phyloP scores from a whole-genome alignment of 495 filamentous ascomycete genomes.

The Cercophora sp. region DNA sequence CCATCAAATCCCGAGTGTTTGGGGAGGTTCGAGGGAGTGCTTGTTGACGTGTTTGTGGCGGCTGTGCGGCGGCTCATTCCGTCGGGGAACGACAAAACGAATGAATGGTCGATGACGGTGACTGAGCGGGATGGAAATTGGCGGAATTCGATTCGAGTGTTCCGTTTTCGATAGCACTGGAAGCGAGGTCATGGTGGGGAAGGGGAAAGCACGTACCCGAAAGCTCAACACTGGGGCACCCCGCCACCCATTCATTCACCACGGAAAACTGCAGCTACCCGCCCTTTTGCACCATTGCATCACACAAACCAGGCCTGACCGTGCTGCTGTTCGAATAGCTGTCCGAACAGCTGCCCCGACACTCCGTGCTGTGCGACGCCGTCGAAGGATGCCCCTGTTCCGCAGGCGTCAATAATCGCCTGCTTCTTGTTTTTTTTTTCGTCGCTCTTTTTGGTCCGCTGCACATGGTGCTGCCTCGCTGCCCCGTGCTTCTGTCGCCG shows the following conservation, averaged over 20 bases:
- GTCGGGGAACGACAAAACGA: too few relatives aligned
- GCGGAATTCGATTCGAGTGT: not conserved
- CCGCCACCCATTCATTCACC: not conserved
- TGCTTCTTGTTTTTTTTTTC: too few relatives aligned
- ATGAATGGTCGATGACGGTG: not conserved
- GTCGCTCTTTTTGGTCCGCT: too few relatives aligned
- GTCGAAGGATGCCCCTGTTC: not conserved
- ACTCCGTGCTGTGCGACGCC: slow-evolving; percentile 1
- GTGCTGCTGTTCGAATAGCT: slow-evolving; percentile 7
- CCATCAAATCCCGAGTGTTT: too few relatives aligned
- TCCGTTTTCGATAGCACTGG: slow-evolving; percentile 4
- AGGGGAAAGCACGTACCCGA: not conserved
- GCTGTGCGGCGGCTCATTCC: too few relatives aligned
- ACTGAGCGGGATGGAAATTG: slow-evolving; percentile 3
- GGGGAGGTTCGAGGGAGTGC: too few relatives aligned
- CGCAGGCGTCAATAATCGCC: not conserved
- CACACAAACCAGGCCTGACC: slow-evolving; percentile 12
- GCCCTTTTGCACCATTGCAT: slow-evolving; percentile 17
- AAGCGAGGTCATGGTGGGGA: not conserved
- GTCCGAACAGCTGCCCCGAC: slow-evolving; percentile 1
- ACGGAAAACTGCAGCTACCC: slow-evolving; percentile 19
- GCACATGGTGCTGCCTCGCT: not conserved
- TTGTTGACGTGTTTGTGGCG: too few relatives aligned
- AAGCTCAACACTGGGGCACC: not conserved
- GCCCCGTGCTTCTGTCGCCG: not conserved